Evolutionary conservation across 139 green algal genomes (phyloP).

Genomic region (Mychonastes homosphaera): DNA sequence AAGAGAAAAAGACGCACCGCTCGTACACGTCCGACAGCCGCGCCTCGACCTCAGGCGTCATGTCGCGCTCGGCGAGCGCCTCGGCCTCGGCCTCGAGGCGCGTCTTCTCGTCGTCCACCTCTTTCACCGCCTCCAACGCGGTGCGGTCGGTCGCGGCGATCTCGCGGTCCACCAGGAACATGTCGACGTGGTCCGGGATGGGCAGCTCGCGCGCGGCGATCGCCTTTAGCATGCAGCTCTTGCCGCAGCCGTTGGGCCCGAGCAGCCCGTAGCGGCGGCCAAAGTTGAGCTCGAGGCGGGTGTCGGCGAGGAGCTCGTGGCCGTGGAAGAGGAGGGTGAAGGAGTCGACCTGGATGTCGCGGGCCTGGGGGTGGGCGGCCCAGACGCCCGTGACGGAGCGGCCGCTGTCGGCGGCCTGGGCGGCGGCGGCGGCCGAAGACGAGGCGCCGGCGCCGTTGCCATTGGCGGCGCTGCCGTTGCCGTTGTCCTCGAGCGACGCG

Average conservation of each 20-base stretch:
- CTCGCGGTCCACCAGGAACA: constrained; percentile 84
- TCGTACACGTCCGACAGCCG: constrained; percentile 64
- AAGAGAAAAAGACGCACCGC: constrained; percentile 20
- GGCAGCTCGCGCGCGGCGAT: constrained; percentile 70
- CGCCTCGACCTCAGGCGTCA: constrained; percentile 56
- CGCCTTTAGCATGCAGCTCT: constrained; percentile 71
- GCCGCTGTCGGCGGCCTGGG: constrained; percentile 22
- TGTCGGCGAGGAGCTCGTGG: constrained; percentile 67
- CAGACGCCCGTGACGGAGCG: constrained; percentile 61
- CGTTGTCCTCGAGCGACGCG: constrained; percentile 4
- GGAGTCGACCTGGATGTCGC: constrained; percentile 67
- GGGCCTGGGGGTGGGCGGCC: constrained; percentile 56
- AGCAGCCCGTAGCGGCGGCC: constrained; percentile 73
- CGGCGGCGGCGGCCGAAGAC: constrained; percentile 5
- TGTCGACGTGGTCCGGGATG: constrained; percentile 88
- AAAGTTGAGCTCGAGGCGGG: constrained; percentile 69
- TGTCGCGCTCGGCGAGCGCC: constrained; percentile 44
- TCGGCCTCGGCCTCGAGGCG: constrained; percentile 69
- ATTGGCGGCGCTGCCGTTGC: neutral
- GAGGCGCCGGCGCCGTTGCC: neutral
- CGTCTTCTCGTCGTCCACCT: constrained; percentile 62
- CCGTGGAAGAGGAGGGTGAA: constrained; percentile 77
- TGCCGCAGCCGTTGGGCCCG: constrained; percentile 81
- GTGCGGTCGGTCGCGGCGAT: constrained; percentile 62
- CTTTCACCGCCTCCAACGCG: constrained; percentile 49